phyloP scores from a whole-genome alignment of 2,329 filamentous ascomycete genomes.

The Thyridium curvatum region DNA sequence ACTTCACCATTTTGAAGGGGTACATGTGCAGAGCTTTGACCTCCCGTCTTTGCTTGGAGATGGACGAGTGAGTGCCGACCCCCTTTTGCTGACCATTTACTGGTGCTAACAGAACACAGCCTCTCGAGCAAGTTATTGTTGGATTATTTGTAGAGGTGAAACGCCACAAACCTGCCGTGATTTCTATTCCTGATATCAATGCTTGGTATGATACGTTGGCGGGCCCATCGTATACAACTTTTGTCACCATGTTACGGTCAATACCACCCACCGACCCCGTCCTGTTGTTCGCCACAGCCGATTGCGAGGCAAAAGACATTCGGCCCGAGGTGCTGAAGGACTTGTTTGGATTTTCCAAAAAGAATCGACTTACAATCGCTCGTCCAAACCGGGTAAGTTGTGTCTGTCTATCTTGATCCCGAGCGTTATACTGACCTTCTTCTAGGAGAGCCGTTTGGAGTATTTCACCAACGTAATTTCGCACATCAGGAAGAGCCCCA shows the following conservation, averaged over 20 bases:
- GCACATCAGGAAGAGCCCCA: constrained; percentile 72
- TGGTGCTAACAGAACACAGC: constrained; percentile 25
- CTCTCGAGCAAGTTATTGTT: constrained; percentile 82
- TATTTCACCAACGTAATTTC: constrained; percentile 73
- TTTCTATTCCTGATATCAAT: constrained; percentile 87
- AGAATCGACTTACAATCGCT: constrained; percentile 66
- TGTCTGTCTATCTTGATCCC: neutral
- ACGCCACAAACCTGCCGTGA: constrained; percentile 90
- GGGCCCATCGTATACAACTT: constrained; percentile 70
- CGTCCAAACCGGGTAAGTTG: constrained; percentile 56
- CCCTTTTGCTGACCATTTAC: constrained; percentile 10
- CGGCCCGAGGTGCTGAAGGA: constrained; percentile 61
- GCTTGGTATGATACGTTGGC: constrained; percentile 67
- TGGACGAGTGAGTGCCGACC: constrained; percentile 54
- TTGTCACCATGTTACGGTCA: constrained; percentile 72
- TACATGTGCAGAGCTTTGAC: constrained; percentile 94
- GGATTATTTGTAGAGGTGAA: constrained; percentile 88
- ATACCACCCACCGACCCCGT: constrained; percentile 89
- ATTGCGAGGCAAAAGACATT: constrained; percentile 58
- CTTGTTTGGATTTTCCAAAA: constrained; percentile 79
- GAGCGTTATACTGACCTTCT: constrained; percentile 15
- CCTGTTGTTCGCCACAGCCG: constrained; percentile 78
- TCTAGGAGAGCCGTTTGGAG: constrained; percentile 56
- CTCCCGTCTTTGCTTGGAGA: constrained; percentile 82
- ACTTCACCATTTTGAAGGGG: constrained; percentile 83